Base-by-base conservation (phyloP, 352 stramenopile species). In the Blastocystis sp. region DNA sequence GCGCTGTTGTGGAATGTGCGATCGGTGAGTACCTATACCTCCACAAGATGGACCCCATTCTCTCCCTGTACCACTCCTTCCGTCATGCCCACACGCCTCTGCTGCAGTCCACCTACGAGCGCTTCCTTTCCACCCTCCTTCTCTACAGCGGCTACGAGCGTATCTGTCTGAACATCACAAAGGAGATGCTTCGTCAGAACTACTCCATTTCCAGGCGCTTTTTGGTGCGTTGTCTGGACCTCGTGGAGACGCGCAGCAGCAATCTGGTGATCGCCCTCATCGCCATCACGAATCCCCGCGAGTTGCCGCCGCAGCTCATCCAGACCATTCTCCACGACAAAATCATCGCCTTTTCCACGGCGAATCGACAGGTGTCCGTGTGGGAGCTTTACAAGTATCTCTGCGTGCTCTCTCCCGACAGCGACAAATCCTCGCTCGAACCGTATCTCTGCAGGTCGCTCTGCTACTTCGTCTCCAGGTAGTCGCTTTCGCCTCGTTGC, bases 311-410 rank as follows among this genome's bases (percentile, higher is more conserved):
- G 1, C 18, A 27, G 4, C 11, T 48, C 3, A 81, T 81, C 4
- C 8, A 42, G 18, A 34, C 8, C 9, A 64, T 57, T 14, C 69
- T 81, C 16, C 18, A 32, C 24, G 38, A 63, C n/a, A 29, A 61
- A 27, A 81, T 81, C 40, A 36, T 48, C 11, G 32, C 44, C 16
- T 61, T 81, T 34, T 61, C 69, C 16, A 9, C 27, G 6, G 46
- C 69, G 3, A 54, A 64, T 24, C 53, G 69, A 3, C 14, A 65
- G n/a, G 48, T 81, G 3, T 81, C 69, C 29, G 69, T 81, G 0
- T 81, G 49, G 44, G 69, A 81, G n/a, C n/a, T 81, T 4, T 81
- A 81, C 46, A 81, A 81, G 11, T 81, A 81, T 32, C 24, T 81
- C 3, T 59, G 27, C n/a, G 21, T 81, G 21, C 46, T 81, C 32